Conservation (phyloP, 495 filamentous ascomycete species). For the Hypoxylon lienhwacheense region DNA sequence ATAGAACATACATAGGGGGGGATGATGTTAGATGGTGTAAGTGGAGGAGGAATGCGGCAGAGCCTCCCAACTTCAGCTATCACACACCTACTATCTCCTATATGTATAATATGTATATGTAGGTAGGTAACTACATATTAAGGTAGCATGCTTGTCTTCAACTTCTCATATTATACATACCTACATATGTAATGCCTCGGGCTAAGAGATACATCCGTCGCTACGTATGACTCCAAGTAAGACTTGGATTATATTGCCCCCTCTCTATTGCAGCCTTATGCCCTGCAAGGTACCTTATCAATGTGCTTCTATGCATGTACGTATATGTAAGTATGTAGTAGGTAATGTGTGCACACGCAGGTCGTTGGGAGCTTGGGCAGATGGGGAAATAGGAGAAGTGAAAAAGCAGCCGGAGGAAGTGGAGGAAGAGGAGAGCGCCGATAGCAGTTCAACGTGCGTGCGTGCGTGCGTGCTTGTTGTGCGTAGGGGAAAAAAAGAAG, state of each 20-base stretch:
- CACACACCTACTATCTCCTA: not conserved
- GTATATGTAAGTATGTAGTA: no score
- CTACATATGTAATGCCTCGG: no score
- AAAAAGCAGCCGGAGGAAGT: slow-evolving; percentile 2
- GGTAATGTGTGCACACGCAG: no score
- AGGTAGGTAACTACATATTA: no score
- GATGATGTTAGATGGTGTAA: slow-evolving; percentile 1
- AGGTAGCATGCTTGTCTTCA: no score
- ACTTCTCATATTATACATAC: no score
- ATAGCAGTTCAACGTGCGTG: slow-evolving; percentile 3
- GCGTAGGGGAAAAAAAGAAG: not conserved
- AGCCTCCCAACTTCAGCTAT: not conserved
- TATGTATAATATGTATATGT: no score
- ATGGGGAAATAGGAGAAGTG: slow-evolving; percentile 15
- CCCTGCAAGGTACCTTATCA: slow-evolving; percentile 35
- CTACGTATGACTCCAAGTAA: no score
- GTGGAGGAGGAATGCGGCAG: not conserved
- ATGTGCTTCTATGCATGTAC: slow-evolving; percentile 8
- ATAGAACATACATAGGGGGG: no score
- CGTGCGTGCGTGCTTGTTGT: not conserved
- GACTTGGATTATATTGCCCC: not conserved
- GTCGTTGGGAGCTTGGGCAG: slow-evolving; percentile 22
- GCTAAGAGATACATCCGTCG: not conserved
- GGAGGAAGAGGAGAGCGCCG: slow-evolving; percentile 17
- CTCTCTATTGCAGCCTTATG: slow-evolving; percentile 27